phyloP scores from a whole-genome alignment of 805 yeast species.

The Ogataea neopini region DNA sequence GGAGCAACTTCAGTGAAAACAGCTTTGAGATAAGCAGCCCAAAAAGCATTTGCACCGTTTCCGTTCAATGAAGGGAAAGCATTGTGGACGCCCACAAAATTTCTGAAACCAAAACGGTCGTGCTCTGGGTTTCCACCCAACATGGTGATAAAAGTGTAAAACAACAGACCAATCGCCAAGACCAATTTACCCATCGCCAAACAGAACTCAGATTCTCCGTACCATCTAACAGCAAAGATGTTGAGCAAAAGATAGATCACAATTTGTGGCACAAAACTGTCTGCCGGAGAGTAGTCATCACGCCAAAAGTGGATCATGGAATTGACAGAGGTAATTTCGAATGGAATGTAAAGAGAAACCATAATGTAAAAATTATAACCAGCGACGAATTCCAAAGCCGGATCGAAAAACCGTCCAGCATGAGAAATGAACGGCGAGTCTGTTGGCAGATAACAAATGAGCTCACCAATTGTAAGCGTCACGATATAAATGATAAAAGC shows the following conservation, averaged over 20 bases:
- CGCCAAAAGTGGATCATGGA: constrained; percentile 81
- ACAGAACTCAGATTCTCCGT: constrained; percentile 85
- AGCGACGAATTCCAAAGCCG: constrained; percentile 69
- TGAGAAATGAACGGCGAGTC: constrained; percentile 74
- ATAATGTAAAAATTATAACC: constrained; percentile 82
- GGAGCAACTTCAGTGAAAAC: constrained; percentile 79
- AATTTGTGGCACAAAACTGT: constrained; percentile 64
- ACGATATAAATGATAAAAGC: constrained; percentile 63
- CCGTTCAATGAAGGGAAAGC: constrained; percentile 58
- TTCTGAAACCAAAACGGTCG: constrained; percentile 37
- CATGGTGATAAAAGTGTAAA: constrained; percentile 80
- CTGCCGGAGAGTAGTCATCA: constrained; percentile 71
- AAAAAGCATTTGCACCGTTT: constrained; percentile 64
- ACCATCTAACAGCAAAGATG: constrained; percentile 68
- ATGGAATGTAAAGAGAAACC: constrained; percentile 77
- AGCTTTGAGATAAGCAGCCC: constrained; percentile 69
- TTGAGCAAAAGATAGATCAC: constrained; percentile 64
- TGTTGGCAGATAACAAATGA: constrained; percentile 75
- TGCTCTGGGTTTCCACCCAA: constrained; percentile 82
- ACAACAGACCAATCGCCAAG: constrained; percentile 70
- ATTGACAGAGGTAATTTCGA: constrained; percentile 79
- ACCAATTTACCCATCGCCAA: constrained; percentile 71
- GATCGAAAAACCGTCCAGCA: constrained; percentile 76
- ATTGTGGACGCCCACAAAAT: constrained; percentile 25
- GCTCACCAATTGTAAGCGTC: constrained; percentile 74